phyloP scores from a whole-genome alignment of 345 rosid genomes.

The Citrus hindsii region DNA sequence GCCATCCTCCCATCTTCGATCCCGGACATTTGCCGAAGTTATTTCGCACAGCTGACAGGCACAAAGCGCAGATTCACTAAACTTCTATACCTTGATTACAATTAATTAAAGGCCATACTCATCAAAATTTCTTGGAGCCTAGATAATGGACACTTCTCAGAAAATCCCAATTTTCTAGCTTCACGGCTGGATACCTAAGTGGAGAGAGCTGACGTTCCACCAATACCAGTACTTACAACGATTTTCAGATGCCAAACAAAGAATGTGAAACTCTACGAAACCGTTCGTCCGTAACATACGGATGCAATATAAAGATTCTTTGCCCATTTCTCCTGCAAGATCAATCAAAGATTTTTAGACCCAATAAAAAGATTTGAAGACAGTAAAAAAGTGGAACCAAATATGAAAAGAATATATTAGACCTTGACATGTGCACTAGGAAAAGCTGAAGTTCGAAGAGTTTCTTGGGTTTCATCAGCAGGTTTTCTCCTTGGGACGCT shows the following conservation, averaged over 20 bases:
- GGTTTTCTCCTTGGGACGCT: constrained; percentile 74
- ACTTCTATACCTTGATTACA: constrained; percentile 27
- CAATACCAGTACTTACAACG: background rate
- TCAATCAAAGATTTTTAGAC: constrained; percentile 2
- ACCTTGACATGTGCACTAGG: constrained; percentile 97
- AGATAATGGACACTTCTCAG: constrained; percentile 1
- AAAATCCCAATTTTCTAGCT: constrained; percentile 12
- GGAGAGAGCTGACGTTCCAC: background rate
- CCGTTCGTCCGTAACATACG: constrained; percentile 84
- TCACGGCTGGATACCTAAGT: background rate
- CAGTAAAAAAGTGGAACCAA: background rate
- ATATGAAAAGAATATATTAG: background rate
- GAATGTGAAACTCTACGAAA: constrained; percentile 40
- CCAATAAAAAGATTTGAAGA: background rate
- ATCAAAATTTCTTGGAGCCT: constrained; percentile 28
- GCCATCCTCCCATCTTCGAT: constrained; percentile 8
- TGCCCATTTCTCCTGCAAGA: constrained; percentile 87
- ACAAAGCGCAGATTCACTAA: background rate
- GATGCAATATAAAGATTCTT: constrained; percentile 89
- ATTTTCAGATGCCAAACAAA: background rate
- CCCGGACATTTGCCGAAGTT: background rate
- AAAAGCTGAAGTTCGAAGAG: constrained; percentile 84
- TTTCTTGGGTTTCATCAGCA: constrained; percentile 90
- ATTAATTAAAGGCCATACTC: constrained; percentile 22
- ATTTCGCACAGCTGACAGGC: constrained; percentile 3